phyloP scores from a whole-genome alignment of 1,284 basidiomycete species.

The Phlebopus sp. region DNA sequence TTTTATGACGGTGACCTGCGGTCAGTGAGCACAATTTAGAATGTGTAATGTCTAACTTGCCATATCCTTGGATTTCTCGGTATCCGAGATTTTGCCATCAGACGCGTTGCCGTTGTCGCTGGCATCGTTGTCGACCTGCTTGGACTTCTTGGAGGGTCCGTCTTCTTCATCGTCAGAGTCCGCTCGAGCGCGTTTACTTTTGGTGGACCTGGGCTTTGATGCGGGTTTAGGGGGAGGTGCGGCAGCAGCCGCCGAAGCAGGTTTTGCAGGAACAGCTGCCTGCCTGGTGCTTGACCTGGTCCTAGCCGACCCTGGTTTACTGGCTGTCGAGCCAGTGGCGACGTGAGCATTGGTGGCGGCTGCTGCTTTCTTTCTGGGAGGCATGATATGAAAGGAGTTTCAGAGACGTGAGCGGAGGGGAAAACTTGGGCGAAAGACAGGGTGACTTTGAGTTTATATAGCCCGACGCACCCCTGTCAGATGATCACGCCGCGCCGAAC shows the following conservation, averaged over 20 bases:
- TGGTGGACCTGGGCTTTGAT: slow-evolving; percentile 28
- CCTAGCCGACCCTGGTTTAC: slow-evolving; percentile 11
- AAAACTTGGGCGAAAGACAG: neutral
- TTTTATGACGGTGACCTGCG: slow-evolving; percentile 54
- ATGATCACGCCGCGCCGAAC: neutral
- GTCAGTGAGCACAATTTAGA: slow-evolving; percentile 2
- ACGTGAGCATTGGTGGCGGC: slow-evolving; percentile 8
- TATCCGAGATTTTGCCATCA: slow-evolving; percentile 32
- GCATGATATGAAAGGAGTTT: slow-evolving; percentile 19
- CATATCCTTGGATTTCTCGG: slow-evolving; percentile 34
- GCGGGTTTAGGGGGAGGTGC: slow-evolving; percentile 11
- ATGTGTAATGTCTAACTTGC: slow-evolving; percentile 14
- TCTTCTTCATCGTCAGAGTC: slow-evolving; percentile 16
- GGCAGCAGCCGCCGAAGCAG: slow-evolving; percentile 11
- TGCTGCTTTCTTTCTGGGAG: slow-evolving; percentile 32
- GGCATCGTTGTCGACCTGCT: slow-evolving; percentile 16
- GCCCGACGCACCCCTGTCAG: neutral
- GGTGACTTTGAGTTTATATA: slow-evolving; percentile 2
- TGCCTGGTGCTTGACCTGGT: slow-evolving; percentile 15
- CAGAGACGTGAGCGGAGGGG: neutral
- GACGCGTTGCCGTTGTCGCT: slow-evolving; percentile 33
- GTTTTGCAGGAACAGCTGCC: slow-evolving; percentile 22
- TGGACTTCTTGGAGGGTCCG: slow-evolving; percentile 11
- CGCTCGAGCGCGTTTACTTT: slow-evolving; percentile 12
- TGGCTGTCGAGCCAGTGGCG: neutral